phyloP scores from a whole-genome alignment of 805 yeast genomes.

The Candida manassasensis region DNA sequence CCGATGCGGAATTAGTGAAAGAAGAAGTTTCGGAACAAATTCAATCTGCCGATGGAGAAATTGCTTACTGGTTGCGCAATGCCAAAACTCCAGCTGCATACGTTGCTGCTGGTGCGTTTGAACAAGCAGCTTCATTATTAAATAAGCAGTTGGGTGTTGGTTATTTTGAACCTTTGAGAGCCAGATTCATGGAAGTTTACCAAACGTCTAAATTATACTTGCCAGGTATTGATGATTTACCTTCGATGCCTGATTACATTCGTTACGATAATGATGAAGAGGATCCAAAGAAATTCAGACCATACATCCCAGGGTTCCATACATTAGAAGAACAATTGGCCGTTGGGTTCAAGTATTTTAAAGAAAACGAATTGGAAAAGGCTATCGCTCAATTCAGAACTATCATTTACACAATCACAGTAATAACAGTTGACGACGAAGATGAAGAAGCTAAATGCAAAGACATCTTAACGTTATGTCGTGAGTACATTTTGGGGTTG shows the following conservation, averaged over 20 bases:
- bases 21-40: slow-evolving; percentile 10
- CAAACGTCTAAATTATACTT: slow-evolving; percentile 72
- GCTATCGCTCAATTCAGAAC: slow-evolving; percentile 79
- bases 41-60: slow-evolving; percentile 48
- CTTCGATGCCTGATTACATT: slow-evolving; percentile 64
- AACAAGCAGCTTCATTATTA: slow-evolving; percentile 89
- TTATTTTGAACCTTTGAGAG: slow-evolving; percentile 81
- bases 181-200: slow-evolving; percentile 79
- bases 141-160: slow-evolving; percentile 85
- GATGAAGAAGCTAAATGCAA: slow-evolving; percentile 75
- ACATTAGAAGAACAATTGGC: slow-evolving; percentile 55
- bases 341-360: slow-evolving; percentile 78
- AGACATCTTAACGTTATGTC: slow-evolving; percentile 67
- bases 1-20: slow-evolving; percentile 29
- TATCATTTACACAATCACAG: slow-evolving; percentile 69
- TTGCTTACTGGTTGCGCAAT: slow-evolving; percentile 79
- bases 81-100: slow-evolving; percentile 88
- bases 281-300: slow-evolving; percentile 44
- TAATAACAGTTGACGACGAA: slow-evolving; percentile 64
- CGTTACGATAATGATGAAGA: slow-evolving; percentile 61
- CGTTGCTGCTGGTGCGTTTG: slow-evolving; percentile 95
- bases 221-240: slow-evolving; percentile 69
- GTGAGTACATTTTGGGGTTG: slow-evolving; percentile 88
- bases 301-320: slow-evolving; percentile 72
- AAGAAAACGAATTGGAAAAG: slow-evolving; percentile 73